Evolutionary conservation across 768 basidiomycete genomes (phyloP).

Genomic region (Phylloporus arenicola): DNA sequence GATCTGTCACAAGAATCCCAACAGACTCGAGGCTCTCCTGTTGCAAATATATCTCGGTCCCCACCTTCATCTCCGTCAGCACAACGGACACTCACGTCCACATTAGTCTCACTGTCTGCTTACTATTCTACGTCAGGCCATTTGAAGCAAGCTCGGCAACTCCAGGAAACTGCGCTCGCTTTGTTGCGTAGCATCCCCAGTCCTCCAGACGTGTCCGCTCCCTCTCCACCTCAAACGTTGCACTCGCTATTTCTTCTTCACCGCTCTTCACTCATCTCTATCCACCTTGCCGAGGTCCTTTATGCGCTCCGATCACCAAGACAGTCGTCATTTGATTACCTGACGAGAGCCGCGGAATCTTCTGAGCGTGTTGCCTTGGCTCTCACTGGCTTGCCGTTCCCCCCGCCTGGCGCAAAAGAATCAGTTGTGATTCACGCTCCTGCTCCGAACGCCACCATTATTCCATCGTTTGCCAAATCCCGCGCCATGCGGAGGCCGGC

Average conservation of each 20-base stretch:
- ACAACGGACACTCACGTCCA: constrained; percentile 57
- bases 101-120: constrained; percentile 67
- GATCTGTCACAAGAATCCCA: constrained; percentile 37
- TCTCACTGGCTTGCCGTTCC: constrained; percentile 41
- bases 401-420: constrained; percentile 31
- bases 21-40: constrained; percentile 13
- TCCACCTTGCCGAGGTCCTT: constrained; percentile 70
- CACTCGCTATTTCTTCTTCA: constrained; percentile 66
- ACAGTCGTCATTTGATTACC: constrained; percentile 47
- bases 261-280: constrained; percentile 64
- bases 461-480: constrained; percentile 43
- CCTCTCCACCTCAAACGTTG: constrained; percentile 53
- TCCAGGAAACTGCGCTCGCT: constrained; percentile 52
- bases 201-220: constrained; percentile 38
- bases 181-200: constrained; percentile 51
- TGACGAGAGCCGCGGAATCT: constrained; percentile 58
- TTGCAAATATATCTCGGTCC: constrained; percentile 31
- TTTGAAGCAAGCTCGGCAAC: constrained; percentile 46
- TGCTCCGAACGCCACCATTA: constrained; percentile 36
- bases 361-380: constrained; percentile 59
- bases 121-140: constrained; percentile 58
- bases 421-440: constrained; percentile 34
- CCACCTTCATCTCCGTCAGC: constrained; percentile 53
- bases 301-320: constrained; percentile 43
- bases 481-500: constrained; percentile 52